Conservation (phyloP, 176 grass and related monocot species). For the Aechmea fasciata region DNA sequence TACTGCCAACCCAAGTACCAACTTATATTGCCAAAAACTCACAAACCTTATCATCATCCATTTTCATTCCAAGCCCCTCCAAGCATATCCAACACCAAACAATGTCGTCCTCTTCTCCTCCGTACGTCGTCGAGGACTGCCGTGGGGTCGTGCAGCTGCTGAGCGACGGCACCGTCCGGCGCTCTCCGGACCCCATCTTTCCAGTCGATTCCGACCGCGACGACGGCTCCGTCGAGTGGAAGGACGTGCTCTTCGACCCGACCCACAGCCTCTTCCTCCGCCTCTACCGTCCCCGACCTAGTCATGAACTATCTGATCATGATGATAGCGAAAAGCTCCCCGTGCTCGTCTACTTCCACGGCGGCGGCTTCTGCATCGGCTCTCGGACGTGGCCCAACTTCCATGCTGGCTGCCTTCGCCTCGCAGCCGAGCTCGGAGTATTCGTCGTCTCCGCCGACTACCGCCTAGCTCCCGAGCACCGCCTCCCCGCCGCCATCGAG, state of each 20-base stretch:
- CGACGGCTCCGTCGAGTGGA: constrained; percentile 36
- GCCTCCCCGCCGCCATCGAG: constrained; percentile 60
- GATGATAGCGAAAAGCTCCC: constrained; percentile 20
- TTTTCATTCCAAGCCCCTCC: neutral
- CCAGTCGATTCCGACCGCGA: constrained; percentile 29
- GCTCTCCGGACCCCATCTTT: neutral
- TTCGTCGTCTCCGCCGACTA: constrained; percentile 59
- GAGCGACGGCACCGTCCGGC: constrained; percentile 17
- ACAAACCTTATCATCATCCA: neutral
- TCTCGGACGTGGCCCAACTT: constrained; percentile 48
- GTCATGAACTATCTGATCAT: constrained; percentile 1
- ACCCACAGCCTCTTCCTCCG: constrained; percentile 29
- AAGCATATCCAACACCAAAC: neutral
- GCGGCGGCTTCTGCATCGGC: constrained; percentile 72
- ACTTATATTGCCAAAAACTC: too few relatives aligned
- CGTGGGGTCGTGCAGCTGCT: constrained; percentile 45
- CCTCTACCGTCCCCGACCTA: constrained; percentile 31
- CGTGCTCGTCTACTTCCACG: constrained; percentile 80
- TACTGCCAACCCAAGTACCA: too few relatives aligned
- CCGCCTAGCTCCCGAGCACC: constrained; percentile 66
- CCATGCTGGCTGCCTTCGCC: constrained; percentile 51
- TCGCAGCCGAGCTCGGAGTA: constrained; percentile 31
- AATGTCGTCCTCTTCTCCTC: constrained; percentile 24
- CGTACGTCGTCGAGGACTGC: constrained; percentile 46
- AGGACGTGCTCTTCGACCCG: constrained; percentile 43